phyloP scores from a whole-genome alignment of 805 yeast species.

The Grigorovia yakushimaensis region DNA sequence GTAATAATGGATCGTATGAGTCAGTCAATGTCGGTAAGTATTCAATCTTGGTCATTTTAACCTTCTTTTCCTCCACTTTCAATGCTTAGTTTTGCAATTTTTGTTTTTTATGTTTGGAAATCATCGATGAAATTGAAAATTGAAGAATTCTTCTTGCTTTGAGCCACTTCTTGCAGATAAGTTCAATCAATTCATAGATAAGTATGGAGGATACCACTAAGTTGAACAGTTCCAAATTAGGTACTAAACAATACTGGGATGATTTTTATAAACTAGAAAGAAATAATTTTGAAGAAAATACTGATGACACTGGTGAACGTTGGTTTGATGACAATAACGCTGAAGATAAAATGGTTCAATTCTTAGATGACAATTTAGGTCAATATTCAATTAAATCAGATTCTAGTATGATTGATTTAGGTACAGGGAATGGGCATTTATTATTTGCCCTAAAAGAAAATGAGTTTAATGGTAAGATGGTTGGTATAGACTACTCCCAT shows the following conservation, averaged over 20 bases:
- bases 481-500: slow-evolving; percentile 82
- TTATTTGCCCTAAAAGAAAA: slow-evolving; percentile 60
- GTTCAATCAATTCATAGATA: background rate
- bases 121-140: too few relatives aligned
- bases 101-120: too few relatives aligned
- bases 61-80: too few relatives aligned
- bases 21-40: slow-evolving; percentile 26
- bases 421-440: slow-evolving; percentile 94
- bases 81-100: too few relatives aligned
- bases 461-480: slow-evolving; percentile 45
- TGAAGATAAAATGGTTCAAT: slow-evolving; percentile 71
- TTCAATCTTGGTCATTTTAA: slow-evolving; percentile 17
- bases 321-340: slow-evolving; percentile 98
- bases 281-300: slow-evolving; percentile 59
- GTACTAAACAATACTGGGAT: slow-evolving; percentile 90
- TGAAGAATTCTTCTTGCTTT: too few relatives aligned
- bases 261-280: slow-evolving; percentile 69
- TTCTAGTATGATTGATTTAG: slow-evolving; percentile 60
- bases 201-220: slow-evolving; percentile 34
- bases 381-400: slow-evolving; percentile 24
- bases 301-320: slow-evolving; percentile 85
- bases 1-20: slow-evolving; percentile 41
- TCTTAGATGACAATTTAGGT: slow-evolving; percentile 44
- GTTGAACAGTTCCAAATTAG: slow-evolving; percentile 70
- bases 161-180: too few relatives aligned